Base-by-base conservation (phyloP, 305 asterid genomes). In the Fraxinus sp. region DNA sequence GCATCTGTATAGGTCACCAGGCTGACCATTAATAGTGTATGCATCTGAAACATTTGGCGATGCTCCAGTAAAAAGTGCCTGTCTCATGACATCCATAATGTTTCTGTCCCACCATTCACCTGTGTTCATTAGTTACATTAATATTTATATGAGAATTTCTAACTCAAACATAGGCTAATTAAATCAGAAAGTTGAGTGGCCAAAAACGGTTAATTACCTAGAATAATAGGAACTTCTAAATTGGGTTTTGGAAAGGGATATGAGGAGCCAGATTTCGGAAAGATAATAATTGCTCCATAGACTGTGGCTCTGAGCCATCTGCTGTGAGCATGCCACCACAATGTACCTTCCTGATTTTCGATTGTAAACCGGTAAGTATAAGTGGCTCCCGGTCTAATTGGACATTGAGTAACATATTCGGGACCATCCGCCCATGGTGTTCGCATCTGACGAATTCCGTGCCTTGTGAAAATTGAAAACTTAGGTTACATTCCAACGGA, bases 311-410 rank as follows among this genome's bases (percentile, higher is more conserved):
- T 76, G 39, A 88, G 84, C 93, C 93, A 90, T 62, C 84, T 83
- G 79, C 89, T 87, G 68, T 90, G 93, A 32, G 93, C 91, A 64
- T 90, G 93, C 93, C 93, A 88, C 93, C 91, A 90, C 77, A 90
- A 74, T 20, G 93, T 88, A 18, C 93, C 93, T 81, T 87, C 93
- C 32, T 90, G 90, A 13, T 88, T 76, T 74, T 84, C 89, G 0
- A 90, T 77, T 24, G 64, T 87, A 86, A 80, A 85, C 24, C 89
- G 86, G 81, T 90, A 88, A 0, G 91, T 88, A 83, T 86, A 90
- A 39, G 88, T 86, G n/a, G 78, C 88, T 10, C 91, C 93, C 2
- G 93, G 93, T 71, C 7, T 83, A 35, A 90, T 90, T 28, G 93
- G 91, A 84, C 93, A 90, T 49, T 88, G 93, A 1, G 91, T 90